Percentiles rank a stretch among this genome's conserved stretches.
Conservation (phyloP, 1,284 basidiomycete genomes). For the Marasmius tenuissimus region DNA sequence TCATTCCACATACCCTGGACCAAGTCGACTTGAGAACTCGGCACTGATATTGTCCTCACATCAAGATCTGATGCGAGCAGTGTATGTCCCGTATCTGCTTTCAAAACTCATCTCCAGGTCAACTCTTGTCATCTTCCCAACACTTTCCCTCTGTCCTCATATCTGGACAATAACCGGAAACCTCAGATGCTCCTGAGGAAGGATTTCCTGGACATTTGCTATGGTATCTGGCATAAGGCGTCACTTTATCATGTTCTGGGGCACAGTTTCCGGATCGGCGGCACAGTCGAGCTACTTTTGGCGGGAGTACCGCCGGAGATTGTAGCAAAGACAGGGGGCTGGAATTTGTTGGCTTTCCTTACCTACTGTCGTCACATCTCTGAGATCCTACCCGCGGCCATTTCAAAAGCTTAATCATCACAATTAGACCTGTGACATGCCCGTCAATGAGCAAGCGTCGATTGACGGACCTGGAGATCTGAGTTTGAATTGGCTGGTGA, state of each 20-base stretch:
- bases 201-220: conserved; percentile 16
- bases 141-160: background rate
- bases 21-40: background rate
- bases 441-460: too few relatives aligned
- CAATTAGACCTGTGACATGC: too few relatives aligned
- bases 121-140: background rate
- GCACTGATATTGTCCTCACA: background rate
- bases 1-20: background rate
- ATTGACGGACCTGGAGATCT: too few relatives aligned
- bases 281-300: conserved; percentile 24
- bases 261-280: conserved; percentile 30
- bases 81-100: background rate
- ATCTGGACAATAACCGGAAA: background rate
- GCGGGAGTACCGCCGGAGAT: conserved; percentile 24
- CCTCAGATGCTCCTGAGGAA: conserved; percentile 5
- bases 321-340: conserved; percentile 24
- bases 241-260: conserved; percentile 14
- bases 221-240: conserved; percentile 13
- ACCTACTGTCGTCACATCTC: conserved; percentile 31
- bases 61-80: background rate
- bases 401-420: too few relatives aligned
- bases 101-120: background rate
- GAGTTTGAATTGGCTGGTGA: too few relatives aligned
- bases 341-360: conserved; percentile 28
- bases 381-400: too few relatives aligned